Base-by-base conservation (phyloP, 2,329 filamentous ascomycete species). In the Trichoderma citrinoviride region DNA sequence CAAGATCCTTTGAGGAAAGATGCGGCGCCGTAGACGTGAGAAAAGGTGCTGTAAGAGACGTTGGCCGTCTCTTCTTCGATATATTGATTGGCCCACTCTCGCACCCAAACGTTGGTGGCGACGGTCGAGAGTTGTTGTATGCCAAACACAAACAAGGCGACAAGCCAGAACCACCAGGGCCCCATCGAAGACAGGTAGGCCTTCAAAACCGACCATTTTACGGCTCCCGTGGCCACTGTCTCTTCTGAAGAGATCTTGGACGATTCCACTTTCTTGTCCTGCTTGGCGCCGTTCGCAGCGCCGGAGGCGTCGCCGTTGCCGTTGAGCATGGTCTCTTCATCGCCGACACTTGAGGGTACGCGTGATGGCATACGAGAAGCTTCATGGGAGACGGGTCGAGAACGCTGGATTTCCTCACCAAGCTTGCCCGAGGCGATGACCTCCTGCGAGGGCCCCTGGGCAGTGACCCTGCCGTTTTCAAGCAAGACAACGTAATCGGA, bases 81-180 rank as follows among this genome's bases (percentile, higher is more conserved):
- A 74, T 98, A 98, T 66, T 95, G 90, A 74, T 97, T 96, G 17
- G 94, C 90, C 95, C 95, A 99, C 75, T 94, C 83, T 70, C 92
- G 87, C 71, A 99, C 96, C 95, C 95, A 99, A 57, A 97, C 79
- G 72, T 95, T 97, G 41, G 93, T 96, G 0, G 90, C 92, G 2
- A 98, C 90, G 25, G 90, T 90, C 4, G 90, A 90, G 40, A 97
- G 76, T 75, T 99, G 95, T 74, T 97, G 93, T 50, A 90, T 79
- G 29, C 84, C 83, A 73, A 99, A 98, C 43, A 93, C 88, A 5
- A 88, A 70, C 15, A 88, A 78, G 21, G 93, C 90, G 41, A 91
- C 79, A 54, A 90, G 76, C 95, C 95, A 99, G 79, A 96, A 99
- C 83, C 92, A 93, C 92, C 93, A 97, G 5, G 89, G 84, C n/a